Percentiles rank a stretch among this genome's conserved stretches.
Conservation (phyloP, 768 basidiomycete species). For the Kwoniella mangroviensis region DNA sequence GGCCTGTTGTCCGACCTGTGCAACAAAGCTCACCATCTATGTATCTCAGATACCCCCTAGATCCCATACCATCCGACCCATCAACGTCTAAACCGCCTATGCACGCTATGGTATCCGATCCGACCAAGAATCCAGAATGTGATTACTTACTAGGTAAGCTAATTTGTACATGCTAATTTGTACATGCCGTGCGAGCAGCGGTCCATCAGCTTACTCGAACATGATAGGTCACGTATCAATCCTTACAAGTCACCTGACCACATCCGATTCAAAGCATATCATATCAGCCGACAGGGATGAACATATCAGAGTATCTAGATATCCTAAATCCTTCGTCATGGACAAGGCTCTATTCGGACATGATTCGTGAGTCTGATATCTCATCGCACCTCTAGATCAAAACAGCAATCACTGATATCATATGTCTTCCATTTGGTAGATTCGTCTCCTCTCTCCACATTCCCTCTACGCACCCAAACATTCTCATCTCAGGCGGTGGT, state of each 20-base stretch:
- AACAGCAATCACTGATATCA: not conserved
- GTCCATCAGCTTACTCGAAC: no score
- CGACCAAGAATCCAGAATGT: slow-evolving; percentile 57
- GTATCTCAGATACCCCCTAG: slow-evolving; percentile 16
- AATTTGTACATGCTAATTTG: slow-evolving; percentile 3
- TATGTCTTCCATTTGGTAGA: slow-evolving; percentile 58
- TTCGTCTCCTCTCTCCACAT: slow-evolving; percentile 82
- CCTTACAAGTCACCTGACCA: slow-evolving; percentile 73
- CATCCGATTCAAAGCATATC: slow-evolving; percentile 69
- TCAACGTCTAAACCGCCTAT: slow-evolving; percentile 60
- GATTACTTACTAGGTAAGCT: slow-evolving; percentile 40
- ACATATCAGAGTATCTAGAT: slow-evolving; percentile 90
- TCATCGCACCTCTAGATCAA: not conserved
- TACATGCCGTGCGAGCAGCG: no score
- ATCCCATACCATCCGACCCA: slow-evolving; percentile 21
- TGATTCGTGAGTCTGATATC: slow-evolving; percentile 67
- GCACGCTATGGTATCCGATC: slow-evolving; percentile 45
- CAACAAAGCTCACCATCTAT: not conserved
- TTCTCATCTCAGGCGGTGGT: slow-evolving; percentile 84
- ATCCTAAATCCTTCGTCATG: slow-evolving; percentile 80
- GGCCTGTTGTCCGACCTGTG: not conserved
- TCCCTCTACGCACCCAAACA: slow-evolving; percentile 58
- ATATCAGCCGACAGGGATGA: slow-evolving; percentile 94
- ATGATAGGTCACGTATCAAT: slow-evolving; percentile 78
- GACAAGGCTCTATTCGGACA: slow-evolving; percentile 82